phyloP scores from a whole-genome alignment of 2,329 filamentous ascomycete genomes.

The Colletotrichum truncatum region DNA sequence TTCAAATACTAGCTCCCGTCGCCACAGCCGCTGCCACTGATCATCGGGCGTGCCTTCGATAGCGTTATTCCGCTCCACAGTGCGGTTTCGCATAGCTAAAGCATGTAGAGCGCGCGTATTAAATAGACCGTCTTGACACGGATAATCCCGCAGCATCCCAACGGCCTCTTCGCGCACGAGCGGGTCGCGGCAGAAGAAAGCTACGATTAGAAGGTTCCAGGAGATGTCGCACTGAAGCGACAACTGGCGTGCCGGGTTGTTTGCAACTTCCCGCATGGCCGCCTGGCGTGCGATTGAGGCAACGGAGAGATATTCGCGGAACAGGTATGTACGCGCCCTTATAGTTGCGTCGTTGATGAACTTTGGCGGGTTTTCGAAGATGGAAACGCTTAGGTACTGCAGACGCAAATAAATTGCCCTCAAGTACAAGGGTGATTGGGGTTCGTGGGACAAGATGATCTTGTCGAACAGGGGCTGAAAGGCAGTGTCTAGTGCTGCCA shows the following conservation, averaged over 20 bases:
- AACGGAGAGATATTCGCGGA: constrained; percentile 44
- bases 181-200: constrained; percentile 43
- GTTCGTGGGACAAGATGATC: constrained; percentile 36
- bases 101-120: constrained; percentile 38
- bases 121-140: constrained; percentile 44
- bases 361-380: constrained; percentile 39
- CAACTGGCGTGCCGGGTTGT: constrained; percentile 35
- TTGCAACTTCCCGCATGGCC: constrained; percentile 19
- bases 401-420: constrained; percentile 44
- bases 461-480: constrained; percentile 44
- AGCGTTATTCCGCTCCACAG: constrained; percentile 39
- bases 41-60: constrained; percentile 38
- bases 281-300: constrained; percentile 37
- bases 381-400: constrained; percentile 36
- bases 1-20: constrained; percentile 45
- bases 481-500: constrained; percentile 36
- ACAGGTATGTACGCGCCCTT: constrained; percentile 36
- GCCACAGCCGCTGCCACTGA: constrained; percentile 43
- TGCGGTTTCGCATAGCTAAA: constrained; percentile 36
- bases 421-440: constrained; percentile 38
- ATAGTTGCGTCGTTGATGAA: constrained; percentile 36
- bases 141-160: constrained; percentile 42
- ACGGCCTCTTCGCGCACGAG: constrained; percentile 42
- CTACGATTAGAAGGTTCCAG: constrained; percentile 33
- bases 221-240: constrained; percentile 42